Base-by-base conservation (phyloP, 1,139 yeast species). In the Diutina rugosa region DNA sequence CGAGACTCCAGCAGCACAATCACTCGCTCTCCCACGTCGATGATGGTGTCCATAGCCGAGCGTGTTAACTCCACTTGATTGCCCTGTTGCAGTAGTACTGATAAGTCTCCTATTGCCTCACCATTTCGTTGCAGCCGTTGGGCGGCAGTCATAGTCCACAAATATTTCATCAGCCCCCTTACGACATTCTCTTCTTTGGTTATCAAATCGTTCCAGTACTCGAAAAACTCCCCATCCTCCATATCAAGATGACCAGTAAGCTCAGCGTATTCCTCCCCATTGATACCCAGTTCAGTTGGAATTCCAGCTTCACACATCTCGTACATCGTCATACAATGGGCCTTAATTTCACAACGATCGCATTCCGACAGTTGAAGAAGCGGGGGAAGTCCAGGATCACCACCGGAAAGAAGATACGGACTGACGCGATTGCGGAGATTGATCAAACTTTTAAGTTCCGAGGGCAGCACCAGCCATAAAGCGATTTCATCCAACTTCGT, bases 381-480 rank as follows among this genome's bases (percentile, higher is more conserved):
- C 0, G 80, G 80, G 0, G 97, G 97, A 4, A 89, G 67, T 1
- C 69, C 72, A 59, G 76, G 70, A 30, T 74, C 65, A 1, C 79
- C 81, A 6, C n/a, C 44, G 51, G 79, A 78, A 57, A 74, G 79
- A 63, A 87, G 68, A 63, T 72, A 81, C 55, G 74, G 75, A 0
- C 96, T 86, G 1, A 91, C 69, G 53, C 79, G 72, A 64, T 93
- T 93, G 57, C 99, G 74, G 55, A 85, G 74, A 65, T 87, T 84
- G 21, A 86, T 70, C 60, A 85, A 70, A 56, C 84, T 77, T 57
- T 85, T 78, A 56, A 91, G 67, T 56, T 87, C 89, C 7, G 80
- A 71, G 44, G 76, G 71, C 4, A 86, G 74, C 46, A 87, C 86
- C 59, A 80, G 79, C 55, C 80, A 76, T 51, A 79, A 77, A 46